Conservation (phyloP, 805 yeast genomes). For the Nakazawaea ishiwadae region DNA sequence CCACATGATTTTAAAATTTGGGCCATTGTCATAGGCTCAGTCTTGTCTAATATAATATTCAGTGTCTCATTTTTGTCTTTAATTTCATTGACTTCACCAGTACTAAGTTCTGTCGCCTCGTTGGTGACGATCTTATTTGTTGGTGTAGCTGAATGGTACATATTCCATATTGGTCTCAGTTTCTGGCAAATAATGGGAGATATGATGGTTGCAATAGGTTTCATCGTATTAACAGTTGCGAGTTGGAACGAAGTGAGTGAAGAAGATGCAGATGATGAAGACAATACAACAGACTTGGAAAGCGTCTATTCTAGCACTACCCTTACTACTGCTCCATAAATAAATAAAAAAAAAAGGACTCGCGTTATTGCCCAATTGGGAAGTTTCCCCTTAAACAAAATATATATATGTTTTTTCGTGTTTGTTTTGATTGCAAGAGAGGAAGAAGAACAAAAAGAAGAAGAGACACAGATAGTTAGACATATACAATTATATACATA, state of each 20-base stretch:
- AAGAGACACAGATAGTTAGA: no score
- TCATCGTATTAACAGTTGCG: constrained; percentile 56
- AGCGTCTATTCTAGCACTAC: constrained; percentile 1
- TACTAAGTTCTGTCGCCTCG: constrained; percentile 57
- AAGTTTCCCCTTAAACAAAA: no score
- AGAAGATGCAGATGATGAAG: constrained; percentile 32
- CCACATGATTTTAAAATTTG: constrained; percentile 38
- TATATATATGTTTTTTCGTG: background rate
- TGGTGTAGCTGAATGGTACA: constrained; percentile 68
- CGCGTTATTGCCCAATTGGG: background rate
- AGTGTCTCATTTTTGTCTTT: constrained; percentile 69
- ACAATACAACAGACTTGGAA: constrained; percentile 6
- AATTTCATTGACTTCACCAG: constrained; percentile 84
- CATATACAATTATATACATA: no score
- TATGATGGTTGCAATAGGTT: constrained; percentile 62
- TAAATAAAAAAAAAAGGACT: background rate
- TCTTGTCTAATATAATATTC: constrained; percentile 60
- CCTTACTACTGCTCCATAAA: background rate
- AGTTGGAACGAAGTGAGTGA: constrained; percentile 58
- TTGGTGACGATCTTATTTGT: constrained; percentile 75
- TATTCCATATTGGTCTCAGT: constrained; percentile 56
- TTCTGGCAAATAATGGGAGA: constrained; percentile 65
- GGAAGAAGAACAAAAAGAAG: no score
- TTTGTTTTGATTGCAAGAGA: background rate
- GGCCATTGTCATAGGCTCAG: constrained; percentile 45